Base-by-base conservation (phyloP, 2,329 filamentous ascomycete species). In the Stagonosporopsis rhizophila region DNA sequence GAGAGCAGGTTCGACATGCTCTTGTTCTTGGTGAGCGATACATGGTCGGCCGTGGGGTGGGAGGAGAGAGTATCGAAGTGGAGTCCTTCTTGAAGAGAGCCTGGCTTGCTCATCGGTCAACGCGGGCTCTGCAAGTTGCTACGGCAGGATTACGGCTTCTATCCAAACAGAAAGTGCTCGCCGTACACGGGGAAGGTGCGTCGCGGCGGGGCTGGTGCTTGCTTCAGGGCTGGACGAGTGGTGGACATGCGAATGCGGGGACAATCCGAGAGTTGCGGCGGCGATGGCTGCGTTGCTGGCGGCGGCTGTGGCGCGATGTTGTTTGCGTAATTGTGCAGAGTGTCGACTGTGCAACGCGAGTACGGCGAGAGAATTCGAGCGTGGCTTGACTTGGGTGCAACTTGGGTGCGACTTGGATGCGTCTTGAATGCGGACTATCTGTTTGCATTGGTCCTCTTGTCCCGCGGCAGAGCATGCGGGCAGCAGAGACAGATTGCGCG, bases 1-100 rank as follows among this genome's bases (percentile, higher is more conserved):
- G 73, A 62, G 34, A 79, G 76, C 64, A 84, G 75, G 61, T 79
- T 83, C 52, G 78, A 78, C 49, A 79, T 79, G 69, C 79, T 81
- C 70, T 78, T 78, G 67, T 79, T 81, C 75, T 81, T 82, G 28
- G 77, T 76, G 48, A 83, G 69, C 61, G 68, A 65, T 57, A 70
- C 67, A 67, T 76, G 66, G 61, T 68, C 68, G 61, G 60, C 51
- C 32, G 54, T 65, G 38, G 64, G 66, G 41, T 64, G 56, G 30
- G 59, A 48, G 25, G 60, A 52, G 44, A 63, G 65, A 48, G 61
- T 40, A 42, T 65, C 52, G 59, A 69, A 59, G 61, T 65, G 61
- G 60, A 61, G 55, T 63, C 73, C 69, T 68, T 70, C 64, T 64
- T 70, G 64, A 61, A 65, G 68, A 66, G 72, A 68, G 72, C 71